phyloP scores from a whole-genome alignment of 2,329 filamentous ascomycete genomes.

The Plectosphaerella cucumerina region DNA sequence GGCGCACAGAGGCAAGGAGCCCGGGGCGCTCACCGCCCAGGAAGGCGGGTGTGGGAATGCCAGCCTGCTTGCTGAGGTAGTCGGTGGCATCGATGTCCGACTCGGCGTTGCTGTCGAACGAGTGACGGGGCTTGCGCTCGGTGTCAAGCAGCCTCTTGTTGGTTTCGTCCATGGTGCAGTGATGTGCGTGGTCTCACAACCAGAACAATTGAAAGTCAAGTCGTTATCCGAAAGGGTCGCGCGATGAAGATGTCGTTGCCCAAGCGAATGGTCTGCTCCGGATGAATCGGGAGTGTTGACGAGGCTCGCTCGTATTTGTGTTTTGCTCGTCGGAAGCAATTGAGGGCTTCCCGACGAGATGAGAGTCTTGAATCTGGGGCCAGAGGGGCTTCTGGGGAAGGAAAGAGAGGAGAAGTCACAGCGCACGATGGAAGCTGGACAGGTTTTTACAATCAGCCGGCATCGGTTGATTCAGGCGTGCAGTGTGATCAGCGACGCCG shows the following conservation, averaged over 20 bases:
- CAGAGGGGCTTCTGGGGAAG: background rate
- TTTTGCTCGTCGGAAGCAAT: background rate
- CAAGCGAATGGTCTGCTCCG: too few species aligned
- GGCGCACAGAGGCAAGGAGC: background rate
- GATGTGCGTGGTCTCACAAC: background rate
- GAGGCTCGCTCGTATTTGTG: background rate
- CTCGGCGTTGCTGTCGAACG: constrained; percentile 13
- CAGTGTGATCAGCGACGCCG: too few species aligned
- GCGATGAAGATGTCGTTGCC: too few species aligned
- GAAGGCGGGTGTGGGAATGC: constrained; percentile 9
- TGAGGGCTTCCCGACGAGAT: background rate
- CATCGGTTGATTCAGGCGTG: too few species aligned
- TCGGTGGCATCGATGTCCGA: constrained; percentile 27
- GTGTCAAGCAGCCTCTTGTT: constrained; percentile 24
- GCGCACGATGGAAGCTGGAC: background rate
- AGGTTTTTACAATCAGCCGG: too few species aligned
- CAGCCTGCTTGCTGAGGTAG: constrained; percentile 14
- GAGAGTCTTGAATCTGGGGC: background rate
- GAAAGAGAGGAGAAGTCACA: background rate
- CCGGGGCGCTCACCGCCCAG: constrained; percentile 5
- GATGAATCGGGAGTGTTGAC: too few species aligned
- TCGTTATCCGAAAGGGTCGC: too few species aligned
- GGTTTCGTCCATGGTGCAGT: constrained; percentile 20
- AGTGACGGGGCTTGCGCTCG: constrained; percentile 18
- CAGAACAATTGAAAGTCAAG: too few species aligned